Conservation (phyloP, 345 rosid genomes). For the Moricandia moricandioides region DNA sequence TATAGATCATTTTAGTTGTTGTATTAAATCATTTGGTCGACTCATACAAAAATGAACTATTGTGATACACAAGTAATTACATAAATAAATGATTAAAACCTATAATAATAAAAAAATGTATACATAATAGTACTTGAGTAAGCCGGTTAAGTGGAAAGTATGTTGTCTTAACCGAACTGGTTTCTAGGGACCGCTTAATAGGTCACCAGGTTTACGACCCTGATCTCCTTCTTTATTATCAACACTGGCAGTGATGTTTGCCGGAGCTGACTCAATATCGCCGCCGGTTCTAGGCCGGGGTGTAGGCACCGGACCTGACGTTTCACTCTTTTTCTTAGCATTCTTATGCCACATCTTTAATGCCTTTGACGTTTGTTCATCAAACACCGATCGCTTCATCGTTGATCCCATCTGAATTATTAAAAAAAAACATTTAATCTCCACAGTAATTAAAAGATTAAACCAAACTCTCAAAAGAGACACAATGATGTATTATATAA, state of each 20-base stretch:
- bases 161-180: not conserved
- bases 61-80: slow-evolving; percentile 22
- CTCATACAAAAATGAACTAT: slow-evolving; percentile 10
- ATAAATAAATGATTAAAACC: slow-evolving; percentile 11
- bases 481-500: not conserved
- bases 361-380: slow-evolving; percentile 84
- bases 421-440: not conserved
- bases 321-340: slow-evolving; percentile 57
- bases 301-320: slow-evolving; percentile 8
- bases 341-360: slow-evolving; percentile 75
- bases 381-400: slow-evolving; percentile 90
- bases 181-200: slow-evolving; percentile 25
- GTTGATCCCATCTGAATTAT: slow-evolving; percentile 83
- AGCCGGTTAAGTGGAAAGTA: slow-evolving; percentile 12
- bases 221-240: slow-evolving; percentile 38
- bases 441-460: not conserved
- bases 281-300: slow-evolving; percentile 15
- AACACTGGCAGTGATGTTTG: slow-evolving; percentile 52
- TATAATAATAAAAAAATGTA: slow-evolving; percentile 4
- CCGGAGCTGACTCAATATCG: slow-evolving; percentile 41
- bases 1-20: too few species aligned
- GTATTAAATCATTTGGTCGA: too few species aligned
- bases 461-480: not conserved
- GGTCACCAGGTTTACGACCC: slow-evolving; percentile 29
- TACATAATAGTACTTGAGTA: not conserved